phyloP scores from a whole-genome alignment of 331 rosid species.

The Dryas integrifolia region DNA sequence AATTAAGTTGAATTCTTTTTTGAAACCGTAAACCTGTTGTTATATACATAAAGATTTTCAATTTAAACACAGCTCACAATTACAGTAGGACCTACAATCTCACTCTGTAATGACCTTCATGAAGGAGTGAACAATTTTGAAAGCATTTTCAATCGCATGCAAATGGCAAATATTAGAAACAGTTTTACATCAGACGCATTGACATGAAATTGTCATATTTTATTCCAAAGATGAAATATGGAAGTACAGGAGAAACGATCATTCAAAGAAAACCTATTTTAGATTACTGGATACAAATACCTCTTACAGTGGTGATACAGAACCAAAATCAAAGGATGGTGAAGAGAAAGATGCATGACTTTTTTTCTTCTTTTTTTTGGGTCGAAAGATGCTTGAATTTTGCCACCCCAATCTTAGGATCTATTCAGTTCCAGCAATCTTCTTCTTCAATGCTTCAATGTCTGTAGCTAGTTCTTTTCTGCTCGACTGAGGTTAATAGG shows the following conservation, averaged over 20 bases:
- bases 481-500: conserved; percentile 31
- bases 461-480: conserved; percentile 92
- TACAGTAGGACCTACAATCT: too few relatives aligned
- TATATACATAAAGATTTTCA: too few relatives aligned
- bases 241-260: conserved; percentile 36
- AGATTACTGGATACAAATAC: conserved; percentile 49
- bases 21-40: too few relatives aligned
- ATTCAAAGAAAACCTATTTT: conserved; percentile 46
- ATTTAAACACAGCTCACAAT: too few relatives aligned
- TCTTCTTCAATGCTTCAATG: conserved; percentile 76
- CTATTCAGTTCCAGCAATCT: conserved; percentile 82
- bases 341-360: conserved; percentile 18
- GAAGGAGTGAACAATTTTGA: conserved; percentile 5
- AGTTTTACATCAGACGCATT: neutral
- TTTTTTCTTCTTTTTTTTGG: too few relatives aligned
- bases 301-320: conserved; percentile 39
- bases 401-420: conserved; percentile 14
- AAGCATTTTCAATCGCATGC: too few relatives aligned
- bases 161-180: too few relatives aligned
- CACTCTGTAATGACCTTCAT: too few relatives aligned
- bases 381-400: conserved; percentile 10
- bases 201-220: conserved; percentile 37
- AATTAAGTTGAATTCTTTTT: too few relatives aligned
- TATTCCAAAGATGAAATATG: conserved; percentile 34
- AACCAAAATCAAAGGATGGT: conserved; percentile 39